Evolutionary conservation across 2,329 filamentous ascomycete genomes (phyloP), one percentile per base, ranked within the genome.

Genomic region (Penicillium vulpinum): DNA sequence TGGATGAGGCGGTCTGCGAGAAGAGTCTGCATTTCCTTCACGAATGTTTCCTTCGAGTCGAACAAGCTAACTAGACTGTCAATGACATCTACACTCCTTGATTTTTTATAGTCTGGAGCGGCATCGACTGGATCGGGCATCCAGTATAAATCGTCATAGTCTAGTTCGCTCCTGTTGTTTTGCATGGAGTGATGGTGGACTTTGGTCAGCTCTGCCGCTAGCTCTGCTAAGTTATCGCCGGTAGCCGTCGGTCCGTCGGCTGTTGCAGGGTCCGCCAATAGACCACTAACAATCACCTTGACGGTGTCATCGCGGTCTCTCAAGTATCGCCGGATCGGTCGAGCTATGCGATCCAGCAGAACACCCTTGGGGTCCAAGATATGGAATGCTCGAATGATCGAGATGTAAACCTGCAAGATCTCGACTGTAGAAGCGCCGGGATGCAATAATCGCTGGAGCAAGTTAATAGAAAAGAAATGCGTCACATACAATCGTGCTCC

Each of bases 111-210:
- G 70, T 97, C 91, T 46, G 91, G 89, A 10, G 91, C 92, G 1
- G 94, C 94, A 70, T 99, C 94, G 38, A 95, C 87, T 0, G 94
- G 94, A 67, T 96, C 90, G 1, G 94, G 94, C 35, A 91, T 81
- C 94, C 94, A 99, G 9, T 87, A 85, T 87, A 96, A 90, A 72
- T 99, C 92, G 68, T 91, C 84, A 88, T 90, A 97, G 72, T 95
- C 90, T 16, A 94, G 81, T 51, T 91, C 90, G 55, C 88, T 86
- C 24, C 70, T 68, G n/a, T 82, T 78, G 36, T 80, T 74, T 57
- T 65, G 71, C 47, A 66, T 75, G 63, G 61, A 82, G 70, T 66
- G 79, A 63, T 64, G 71, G 50, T 72, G 75, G 38, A 72, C 71
- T 57, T 68, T 74, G 51, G 62, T 69, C 58, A 87, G 77, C 56